Conservation (phyloP, 1,139 yeast genomes). For the Kodamaea alishanica region DNA sequence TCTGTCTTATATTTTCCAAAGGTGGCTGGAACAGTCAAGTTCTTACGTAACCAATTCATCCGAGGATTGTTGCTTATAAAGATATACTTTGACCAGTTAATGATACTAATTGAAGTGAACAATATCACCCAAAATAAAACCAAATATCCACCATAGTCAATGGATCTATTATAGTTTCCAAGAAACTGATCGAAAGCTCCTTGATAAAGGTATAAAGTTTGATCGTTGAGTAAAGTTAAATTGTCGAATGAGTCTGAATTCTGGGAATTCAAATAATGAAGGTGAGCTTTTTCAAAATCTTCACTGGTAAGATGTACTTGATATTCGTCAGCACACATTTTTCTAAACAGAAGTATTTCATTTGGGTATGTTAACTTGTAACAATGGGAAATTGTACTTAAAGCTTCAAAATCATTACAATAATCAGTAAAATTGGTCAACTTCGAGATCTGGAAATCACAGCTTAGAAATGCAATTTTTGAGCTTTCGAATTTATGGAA, state of each 20-base stretch:
- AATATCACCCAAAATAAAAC: constrained; percentile 32
- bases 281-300: constrained; percentile 31
- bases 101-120: constrained; percentile 22
- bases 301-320: constrained; percentile 27
- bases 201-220: constrained; percentile 12
- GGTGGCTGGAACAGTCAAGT: constrained; percentile 47
- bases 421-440: constrained; percentile 10
- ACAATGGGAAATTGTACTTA: constrained; percentile 43
- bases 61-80: constrained; percentile 27
- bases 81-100: constrained; percentile 32
- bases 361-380: constrained; percentile 24
- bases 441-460: constrained; percentile 25
- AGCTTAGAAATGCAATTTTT: constrained; percentile 31
- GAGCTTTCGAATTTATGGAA: constrained; percentile 26
- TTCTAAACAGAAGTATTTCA: constrained; percentile 24
- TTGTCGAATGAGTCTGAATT: no score
- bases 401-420: constrained; percentile 21
- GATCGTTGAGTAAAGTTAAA: no score
- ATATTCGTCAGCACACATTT: constrained; percentile 23
- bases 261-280: no score
- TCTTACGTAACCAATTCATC: constrained; percentile 34
- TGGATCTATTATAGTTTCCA: constrained; percentile 39
- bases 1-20: constrained; percentile 37
- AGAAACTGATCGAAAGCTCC: constrained; percentile 33
- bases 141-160: constrained; percentile 30